phyloP scores from a whole-genome alignment of 2,329 filamentous ascomycete genomes.

The Ramularia collo-cygni region DNA sequence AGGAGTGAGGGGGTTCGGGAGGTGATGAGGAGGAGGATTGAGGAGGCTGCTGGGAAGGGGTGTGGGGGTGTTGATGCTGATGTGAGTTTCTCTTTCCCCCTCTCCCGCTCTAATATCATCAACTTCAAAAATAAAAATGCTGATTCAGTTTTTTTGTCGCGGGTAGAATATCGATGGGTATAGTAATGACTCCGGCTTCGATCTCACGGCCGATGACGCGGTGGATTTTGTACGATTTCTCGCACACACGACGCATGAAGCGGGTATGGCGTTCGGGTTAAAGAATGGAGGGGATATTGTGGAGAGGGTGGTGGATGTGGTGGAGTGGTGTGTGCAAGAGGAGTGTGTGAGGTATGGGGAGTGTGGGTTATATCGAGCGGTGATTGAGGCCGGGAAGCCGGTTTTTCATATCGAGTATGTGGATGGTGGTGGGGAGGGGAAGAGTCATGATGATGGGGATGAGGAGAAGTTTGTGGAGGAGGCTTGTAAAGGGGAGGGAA shows the following conservation, averaged over 20 bases:
- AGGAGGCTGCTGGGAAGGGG: conserved; percentile 44
- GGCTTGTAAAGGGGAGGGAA: conserved; percentile 33
- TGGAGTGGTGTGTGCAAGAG: conserved; percentile 53
- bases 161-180: conserved; percentile 21
- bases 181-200: conserved; percentile 41
- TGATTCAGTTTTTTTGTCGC: no score
- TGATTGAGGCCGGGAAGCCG: conserved; percentile 55
- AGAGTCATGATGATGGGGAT: conserved; percentile 15
- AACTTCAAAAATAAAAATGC: no score
- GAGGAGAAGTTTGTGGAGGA: conserved; percentile 21
- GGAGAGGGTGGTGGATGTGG: conserved; percentile 51
- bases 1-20: conserved; percentile 50
- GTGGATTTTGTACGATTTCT: conserved; percentile 57
- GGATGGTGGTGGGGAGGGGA: no score
- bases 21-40: conserved; percentile 57
- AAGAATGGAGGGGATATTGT: conserved; percentile 64
- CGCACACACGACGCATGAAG: conserved; percentile 46
- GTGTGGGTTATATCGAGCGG: conserved; percentile 52
- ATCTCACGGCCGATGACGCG: conserved; percentile 50
- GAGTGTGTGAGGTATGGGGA: conserved; percentile 57
- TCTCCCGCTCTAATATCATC: no score
- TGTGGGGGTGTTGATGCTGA: conserved; percentile 35
- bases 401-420: conserved; percentile 71
- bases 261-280: conserved; percentile 56
- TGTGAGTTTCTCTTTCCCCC: background rate